Percentiles rank a stretch among this genome's conserved stretches.
phyloP scores from a whole-genome alignment of 1,284 basidiomycete species.

The Trametes hirsuta region DNA sequence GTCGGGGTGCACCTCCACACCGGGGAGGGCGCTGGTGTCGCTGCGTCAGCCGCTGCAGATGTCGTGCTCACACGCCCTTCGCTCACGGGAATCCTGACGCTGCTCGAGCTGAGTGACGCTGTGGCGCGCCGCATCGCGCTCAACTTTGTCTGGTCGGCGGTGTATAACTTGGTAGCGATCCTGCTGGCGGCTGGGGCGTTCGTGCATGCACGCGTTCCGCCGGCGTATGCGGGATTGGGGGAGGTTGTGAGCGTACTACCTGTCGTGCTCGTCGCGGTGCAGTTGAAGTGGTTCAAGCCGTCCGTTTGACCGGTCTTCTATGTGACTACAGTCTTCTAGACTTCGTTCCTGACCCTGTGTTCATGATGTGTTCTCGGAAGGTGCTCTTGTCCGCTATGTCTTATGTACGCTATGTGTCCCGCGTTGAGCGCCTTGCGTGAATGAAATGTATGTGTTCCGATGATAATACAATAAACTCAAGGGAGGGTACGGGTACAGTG shows the following conservation, averaged over 20 bases:
- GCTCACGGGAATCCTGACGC: conserved; percentile 42
- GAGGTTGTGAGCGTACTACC: conserved; percentile 47
- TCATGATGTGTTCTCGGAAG: background rate
- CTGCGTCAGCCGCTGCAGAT: conserved; percentile 48
- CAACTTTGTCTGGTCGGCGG: conserved; percentile 51
- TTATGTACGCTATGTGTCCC: background rate
- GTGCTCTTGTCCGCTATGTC: background rate
- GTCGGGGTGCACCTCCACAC: conserved; percentile 50
- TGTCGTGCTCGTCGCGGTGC: conserved; percentile 42
- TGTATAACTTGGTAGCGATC: conserved; percentile 49
- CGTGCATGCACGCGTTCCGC: conserved; percentile 41
- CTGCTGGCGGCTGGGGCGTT: conserved; percentile 56
- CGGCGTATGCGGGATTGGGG: conserved; percentile 47
- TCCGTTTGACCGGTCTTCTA: background rate
- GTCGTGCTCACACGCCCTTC: conserved; percentile 48
- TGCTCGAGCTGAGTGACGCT: conserved; percentile 47
- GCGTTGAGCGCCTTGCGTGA: background rate
- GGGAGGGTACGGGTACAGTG: background rate
- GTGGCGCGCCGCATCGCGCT: conserved; percentile 42
- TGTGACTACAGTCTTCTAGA: background rate
- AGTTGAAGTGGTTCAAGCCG: conserved; percentile 36
- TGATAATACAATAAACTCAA: background rate
- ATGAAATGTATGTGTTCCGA: background rate
- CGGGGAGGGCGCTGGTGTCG: conserved; percentile 40
- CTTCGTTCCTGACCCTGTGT: background rate